phyloP scores from a whole-genome alignment of 1,284 basidiomycete genomes.

The Ganoderma lingzhi region DNA sequence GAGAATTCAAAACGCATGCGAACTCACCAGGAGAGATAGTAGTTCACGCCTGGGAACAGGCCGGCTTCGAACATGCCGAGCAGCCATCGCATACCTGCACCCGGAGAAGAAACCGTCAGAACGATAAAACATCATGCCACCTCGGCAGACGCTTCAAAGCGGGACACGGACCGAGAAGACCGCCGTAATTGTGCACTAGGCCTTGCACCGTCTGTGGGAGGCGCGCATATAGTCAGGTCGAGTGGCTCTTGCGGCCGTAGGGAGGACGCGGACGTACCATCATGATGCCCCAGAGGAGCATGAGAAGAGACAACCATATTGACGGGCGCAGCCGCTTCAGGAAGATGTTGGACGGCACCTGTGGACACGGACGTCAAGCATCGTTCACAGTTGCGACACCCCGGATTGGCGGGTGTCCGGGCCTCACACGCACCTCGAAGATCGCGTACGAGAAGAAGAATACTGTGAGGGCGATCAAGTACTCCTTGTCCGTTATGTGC shows the following conservation, averaged over 20 bases:
- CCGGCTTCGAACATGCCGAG: conserved; percentile 79
- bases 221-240: conserved; percentile 1
- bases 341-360: conserved; percentile 76
- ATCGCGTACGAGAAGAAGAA: conserved; percentile 73
- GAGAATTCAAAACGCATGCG: not conserved
- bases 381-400: not conserved
- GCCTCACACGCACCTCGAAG: conserved; percentile 56
- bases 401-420: not conserved
- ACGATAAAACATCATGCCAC: not conserved
- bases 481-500: conserved; percentile 67
- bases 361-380: conserved; percentile 2
- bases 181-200: conserved; percentile 67
- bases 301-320: conserved; percentile 68
- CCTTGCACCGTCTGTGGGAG: conserved; percentile 68
- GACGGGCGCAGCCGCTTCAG: conserved; percentile 76
- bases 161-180: conserved; percentile 58
- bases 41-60: conserved; percentile 72
- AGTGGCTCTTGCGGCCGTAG: not conserved
- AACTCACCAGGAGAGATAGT: conserved; percentile 71
- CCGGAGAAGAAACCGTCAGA: conserved; percentile 9
- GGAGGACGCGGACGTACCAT: conserved; percentile 54
- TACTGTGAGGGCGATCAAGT: conserved; percentile 68
- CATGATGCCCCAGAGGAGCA: conserved; percentile 76
- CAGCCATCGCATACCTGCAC: conserved; percentile 67
- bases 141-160: not conserved